A percentile compares a stretch with the other conserved stretches of the same genome.
Evolutionary conservation across 2,329 filamentous ascomycete genomes (phyloP).

Genomic region (Atkinsonella texensis): DNA sequence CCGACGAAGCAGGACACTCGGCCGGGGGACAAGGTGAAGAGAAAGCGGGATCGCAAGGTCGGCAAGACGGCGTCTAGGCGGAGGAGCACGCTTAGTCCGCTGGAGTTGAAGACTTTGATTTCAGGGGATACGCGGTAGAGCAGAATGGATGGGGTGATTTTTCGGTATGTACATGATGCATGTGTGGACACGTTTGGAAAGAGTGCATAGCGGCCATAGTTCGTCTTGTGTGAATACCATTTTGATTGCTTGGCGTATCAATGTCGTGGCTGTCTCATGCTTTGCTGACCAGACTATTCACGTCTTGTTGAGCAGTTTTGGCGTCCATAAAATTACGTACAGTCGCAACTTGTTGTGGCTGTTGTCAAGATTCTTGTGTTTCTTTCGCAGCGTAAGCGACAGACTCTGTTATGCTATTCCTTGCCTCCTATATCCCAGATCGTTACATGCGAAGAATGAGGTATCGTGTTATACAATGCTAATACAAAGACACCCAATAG

Average conservation of each 20-base stretch:
- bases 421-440: conserved; percentile 1
- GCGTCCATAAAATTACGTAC: no score
- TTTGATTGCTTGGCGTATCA: not conserved
- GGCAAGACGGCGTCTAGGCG: conserved; percentile 49
- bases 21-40: conserved; percentile 21
- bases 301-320: no score
- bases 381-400: conserved; percentile 1
- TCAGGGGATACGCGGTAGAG: conserved; percentile 30
- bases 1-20: conserved; percentile 17
- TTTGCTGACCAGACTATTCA: no score
- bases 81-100: conserved; percentile 63
- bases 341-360: not conserved
- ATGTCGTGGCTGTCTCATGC: no score
- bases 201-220: not conserved
- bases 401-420: not conserved
- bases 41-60: conserved; percentile 39
- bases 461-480: conserved; percentile 23
- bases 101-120: conserved; percentile 59
- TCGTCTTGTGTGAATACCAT: not conserved
- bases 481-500: conserved; percentile 18
- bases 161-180: not conserved
- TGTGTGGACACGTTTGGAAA: not conserved
- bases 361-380: not conserved
- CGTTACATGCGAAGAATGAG: conserved; percentile 14
- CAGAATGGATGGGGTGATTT: not conserved